These are phyloP conservation scores for Coemansia sp. DNA, from an alignment of 192 early-diverging fungal species.

Conservation along the genomic window DNA sequence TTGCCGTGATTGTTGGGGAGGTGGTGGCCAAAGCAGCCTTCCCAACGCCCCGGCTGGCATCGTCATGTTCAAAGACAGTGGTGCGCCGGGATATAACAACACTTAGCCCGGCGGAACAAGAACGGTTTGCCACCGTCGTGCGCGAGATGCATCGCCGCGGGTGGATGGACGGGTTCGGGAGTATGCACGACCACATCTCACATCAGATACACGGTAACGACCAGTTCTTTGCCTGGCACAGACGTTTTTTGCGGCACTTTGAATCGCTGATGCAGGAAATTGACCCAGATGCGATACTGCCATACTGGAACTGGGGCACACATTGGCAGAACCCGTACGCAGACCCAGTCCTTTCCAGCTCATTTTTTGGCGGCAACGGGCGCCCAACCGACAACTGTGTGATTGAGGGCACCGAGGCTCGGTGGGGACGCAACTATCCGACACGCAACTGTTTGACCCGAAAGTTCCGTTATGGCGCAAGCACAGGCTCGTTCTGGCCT, in stretches of 20 bases:
- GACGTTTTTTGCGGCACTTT: conserved; percentile 55
- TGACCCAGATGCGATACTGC: conserved; percentile 54
- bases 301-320: conserved; percentile 68
- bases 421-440: conserved; percentile 55
- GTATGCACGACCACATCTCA: conserved; percentile 54
- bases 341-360: conserved; percentile 33
- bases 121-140: conserved; percentile 39
- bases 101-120: conserved; percentile 26
- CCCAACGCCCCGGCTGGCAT: conserved; percentile 40
- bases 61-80: conserved; percentile 24
- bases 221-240: conserved; percentile 58
- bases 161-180: conserved; percentile 56
- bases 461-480: conserved; percentile 39
- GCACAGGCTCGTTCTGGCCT: conserved; percentile 48
- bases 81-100: conserved; percentile 42
- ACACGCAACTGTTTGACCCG: conserved; percentile 47
- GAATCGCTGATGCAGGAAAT: conserved; percentile 54
- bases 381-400: conserved; percentile 53
- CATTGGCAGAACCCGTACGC: conserved; percentile 53
- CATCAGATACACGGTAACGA: conserved; percentile 56
- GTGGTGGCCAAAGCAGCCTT: conserved; percentile 33
- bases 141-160: conserved; percentile 54
- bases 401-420: conserved; percentile 53
- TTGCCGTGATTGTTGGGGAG: conserved; percentile 22
- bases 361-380: conserved; percentile 48